Percentiles rank a stretch among this genome's conserved stretches.
phyloP scores from a whole-genome alignment of 129 eudicot genomes.

The Solidago caesia region DNA sequence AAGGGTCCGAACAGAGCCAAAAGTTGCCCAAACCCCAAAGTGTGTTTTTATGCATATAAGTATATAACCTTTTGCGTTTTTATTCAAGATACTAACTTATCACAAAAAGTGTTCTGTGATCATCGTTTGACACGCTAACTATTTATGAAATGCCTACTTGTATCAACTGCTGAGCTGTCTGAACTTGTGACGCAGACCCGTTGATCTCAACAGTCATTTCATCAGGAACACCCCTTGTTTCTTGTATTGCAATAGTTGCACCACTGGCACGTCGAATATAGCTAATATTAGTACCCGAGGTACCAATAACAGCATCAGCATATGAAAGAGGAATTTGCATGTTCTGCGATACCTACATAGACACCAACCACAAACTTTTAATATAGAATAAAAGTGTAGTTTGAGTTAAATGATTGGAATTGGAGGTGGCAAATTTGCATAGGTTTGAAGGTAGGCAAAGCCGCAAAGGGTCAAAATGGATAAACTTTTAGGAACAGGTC shows the following conservation, averaged over 20 bases:
- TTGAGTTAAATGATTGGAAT: not conserved
- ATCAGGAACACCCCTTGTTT: constrained; percentile 72
- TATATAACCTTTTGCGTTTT: too few relatives aligned
- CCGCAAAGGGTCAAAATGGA: not conserved
- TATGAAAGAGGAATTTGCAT: constrained; percentile 81
- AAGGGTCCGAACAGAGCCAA: not conserved
- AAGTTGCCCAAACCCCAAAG: not conserved
- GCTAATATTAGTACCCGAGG: constrained; percentile 72
- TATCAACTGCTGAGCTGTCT: constrained; percentile 88
- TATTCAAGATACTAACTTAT: not conserved
- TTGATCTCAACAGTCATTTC: constrained; percentile 91
- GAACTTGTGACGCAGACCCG: constrained; percentile 88
- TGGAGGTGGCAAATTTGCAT: not conserved
- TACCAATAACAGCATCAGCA: constrained; percentile 90
- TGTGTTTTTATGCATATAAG: not conserved
- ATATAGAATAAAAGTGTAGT: not conserved
- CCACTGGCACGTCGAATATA: constrained; percentile 87
- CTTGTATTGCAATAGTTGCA: constrained; percentile 83
- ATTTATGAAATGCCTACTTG: constrained; percentile 30
- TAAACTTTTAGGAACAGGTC: not conserved
- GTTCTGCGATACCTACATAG: constrained; percentile 66
- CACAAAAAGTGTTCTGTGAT: not conserved
- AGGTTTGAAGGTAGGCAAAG: not conserved
- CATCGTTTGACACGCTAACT: not conserved
- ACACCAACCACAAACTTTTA: not conserved